These are phyloP conservation scores for Verbascum thapsus DNA, from an alignment of 257 asterid species.

Conservation along the genomic window DNA sequence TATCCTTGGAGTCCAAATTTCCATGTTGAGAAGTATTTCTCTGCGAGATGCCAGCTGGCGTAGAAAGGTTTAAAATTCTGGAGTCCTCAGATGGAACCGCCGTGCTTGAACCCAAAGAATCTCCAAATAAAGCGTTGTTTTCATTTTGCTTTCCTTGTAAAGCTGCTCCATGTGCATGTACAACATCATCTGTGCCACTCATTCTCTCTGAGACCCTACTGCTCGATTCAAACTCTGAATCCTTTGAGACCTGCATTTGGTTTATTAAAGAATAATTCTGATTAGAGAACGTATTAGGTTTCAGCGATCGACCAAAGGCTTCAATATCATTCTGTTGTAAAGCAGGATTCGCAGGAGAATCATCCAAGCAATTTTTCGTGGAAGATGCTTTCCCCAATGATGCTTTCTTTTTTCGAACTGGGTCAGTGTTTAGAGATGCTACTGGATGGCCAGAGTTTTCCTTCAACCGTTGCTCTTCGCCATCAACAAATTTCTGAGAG, in stretches of 20 bases:
- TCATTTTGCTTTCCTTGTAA: slow-evolving; percentile 45
- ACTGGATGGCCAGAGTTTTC: slow-evolving; percentile 41
- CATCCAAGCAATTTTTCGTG: slow-evolving; percentile 45
- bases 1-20: slow-evolving; percentile 49
- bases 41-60: slow-evolving; percentile 40
- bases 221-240: slow-evolving; percentile 59
- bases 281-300: slow-evolving; percentile 59
- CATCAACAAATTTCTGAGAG: slow-evolving; percentile 37
- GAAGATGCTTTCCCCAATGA: slow-evolving; percentile 44
- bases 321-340: slow-evolving; percentile 65
- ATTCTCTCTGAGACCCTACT: slow-evolving; percentile 58
- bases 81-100: slow-evolving; percentile 47
- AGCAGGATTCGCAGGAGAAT: slow-evolving; percentile 61
- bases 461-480: slow-evolving; percentile 43
- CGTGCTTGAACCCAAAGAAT: slow-evolving; percentile 41
- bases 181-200: slow-evolving; percentile 56
- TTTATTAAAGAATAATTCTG: slow-evolving; percentile 53
- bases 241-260: slow-evolving; percentile 54
- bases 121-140: slow-evolving; percentile 38
- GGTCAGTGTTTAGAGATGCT: slow-evolving; percentile 34
- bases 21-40: slow-evolving; percentile 50
- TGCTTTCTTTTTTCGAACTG: slow-evolving; percentile 35
- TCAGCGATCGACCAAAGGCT: slow-evolving; percentile 81
- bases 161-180: slow-evolving; percentile 39
- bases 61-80: slow-evolving; percentile 44